phyloP scores from a whole-genome alignment of 257 asterid species.

The Solanum infundibuliforme region DNA sequence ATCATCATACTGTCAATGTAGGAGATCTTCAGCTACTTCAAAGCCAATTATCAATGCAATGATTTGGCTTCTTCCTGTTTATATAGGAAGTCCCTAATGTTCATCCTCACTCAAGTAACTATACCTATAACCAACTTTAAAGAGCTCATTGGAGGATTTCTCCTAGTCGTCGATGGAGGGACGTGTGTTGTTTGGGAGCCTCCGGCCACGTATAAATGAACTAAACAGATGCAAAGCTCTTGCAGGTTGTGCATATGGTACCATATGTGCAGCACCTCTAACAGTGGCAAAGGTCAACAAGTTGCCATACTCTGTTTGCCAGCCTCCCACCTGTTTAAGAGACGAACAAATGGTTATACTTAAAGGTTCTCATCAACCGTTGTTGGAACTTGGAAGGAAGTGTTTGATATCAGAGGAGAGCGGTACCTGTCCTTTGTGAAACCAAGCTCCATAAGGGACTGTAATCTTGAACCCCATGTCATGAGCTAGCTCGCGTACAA shows the following conservation, averaged over 20 bases:
- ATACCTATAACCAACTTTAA: not conserved
- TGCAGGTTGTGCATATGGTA: conserved; percentile 85
- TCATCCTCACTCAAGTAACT: not conserved
- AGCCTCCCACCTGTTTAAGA: conserved; percentile 70
- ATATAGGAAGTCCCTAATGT: not conserved
- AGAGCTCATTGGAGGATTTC: not conserved
- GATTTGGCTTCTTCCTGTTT: not conserved
- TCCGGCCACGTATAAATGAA: conserved; percentile 44
- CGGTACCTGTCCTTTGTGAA: conserved; percentile 73
- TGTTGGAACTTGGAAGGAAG: not conserved
- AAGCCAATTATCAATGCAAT: not conserved
- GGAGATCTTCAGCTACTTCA: not conserved
- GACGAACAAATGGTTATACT: not conserved
- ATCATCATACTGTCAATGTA: not conserved
- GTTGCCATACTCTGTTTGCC: conserved; percentile 86
- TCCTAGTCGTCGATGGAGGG: conserved; percentile 28
- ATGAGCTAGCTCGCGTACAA: conserved; percentile 80
- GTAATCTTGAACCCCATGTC: conserved; percentile 57
- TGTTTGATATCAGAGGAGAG: not conserved
- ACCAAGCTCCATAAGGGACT: conserved; percentile 92
- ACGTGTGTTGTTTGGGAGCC: conserved; percentile 66
- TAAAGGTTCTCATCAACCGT: not conserved
- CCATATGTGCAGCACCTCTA: conserved; percentile 98
- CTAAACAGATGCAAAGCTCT: conserved; percentile 90
- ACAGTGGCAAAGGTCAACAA: conserved; percentile 80